These are phyloP conservation scores for Pyrenula aspistea DNA, from an alignment of 495 filamentous ascomycete species.

Conservation along the genomic window DNA sequence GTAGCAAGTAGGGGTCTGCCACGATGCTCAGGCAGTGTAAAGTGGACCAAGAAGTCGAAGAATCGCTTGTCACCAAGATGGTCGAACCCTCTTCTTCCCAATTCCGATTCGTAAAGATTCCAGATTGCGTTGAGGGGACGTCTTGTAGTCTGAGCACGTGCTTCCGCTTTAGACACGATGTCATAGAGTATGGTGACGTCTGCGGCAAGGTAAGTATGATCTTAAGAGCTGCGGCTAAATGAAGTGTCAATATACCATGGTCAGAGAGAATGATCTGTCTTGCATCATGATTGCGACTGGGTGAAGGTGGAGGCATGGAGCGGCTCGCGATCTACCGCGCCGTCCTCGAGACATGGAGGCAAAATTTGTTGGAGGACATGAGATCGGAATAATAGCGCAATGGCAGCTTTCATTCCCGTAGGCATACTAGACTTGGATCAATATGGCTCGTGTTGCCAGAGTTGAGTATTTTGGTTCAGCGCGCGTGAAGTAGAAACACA, in stretches of 20 bases:
- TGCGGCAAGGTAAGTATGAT: constrained; percentile 15
- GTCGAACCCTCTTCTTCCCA: constrained; percentile 53
- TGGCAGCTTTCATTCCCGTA: neutral
- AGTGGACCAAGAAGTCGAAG: constrained; percentile 63
- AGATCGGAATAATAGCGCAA: neutral
- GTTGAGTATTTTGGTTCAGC: no score
- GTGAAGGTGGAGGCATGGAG: constrained; percentile 47
- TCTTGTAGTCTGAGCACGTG: constrained; percentile 46
- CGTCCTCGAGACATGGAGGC: constrained; percentile 41
- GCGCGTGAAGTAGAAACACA: no score
- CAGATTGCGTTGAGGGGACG: constrained; percentile 71
- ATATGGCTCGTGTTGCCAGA: no score
- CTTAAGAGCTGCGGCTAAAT: neutral
- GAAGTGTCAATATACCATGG: constrained; percentile 39
- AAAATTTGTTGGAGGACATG: constrained; percentile 1
- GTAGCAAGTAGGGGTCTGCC: constrained; percentile 46
- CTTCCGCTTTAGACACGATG: constrained; percentile 61
- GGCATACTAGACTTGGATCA: neutral
- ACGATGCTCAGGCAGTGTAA: constrained; percentile 45
- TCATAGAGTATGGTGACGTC: constrained; percentile 70
- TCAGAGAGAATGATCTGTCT: constrained; percentile 45
- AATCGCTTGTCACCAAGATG: constrained; percentile 44
- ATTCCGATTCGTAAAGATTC: constrained; percentile 61
- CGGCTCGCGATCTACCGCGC: constrained; percentile 38
- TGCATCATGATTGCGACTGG: constrained; percentile 36